phyloP scores from a whole-genome alignment of 1,284 basidiomycete species.

The Takashimella tepidaria region DNA sequence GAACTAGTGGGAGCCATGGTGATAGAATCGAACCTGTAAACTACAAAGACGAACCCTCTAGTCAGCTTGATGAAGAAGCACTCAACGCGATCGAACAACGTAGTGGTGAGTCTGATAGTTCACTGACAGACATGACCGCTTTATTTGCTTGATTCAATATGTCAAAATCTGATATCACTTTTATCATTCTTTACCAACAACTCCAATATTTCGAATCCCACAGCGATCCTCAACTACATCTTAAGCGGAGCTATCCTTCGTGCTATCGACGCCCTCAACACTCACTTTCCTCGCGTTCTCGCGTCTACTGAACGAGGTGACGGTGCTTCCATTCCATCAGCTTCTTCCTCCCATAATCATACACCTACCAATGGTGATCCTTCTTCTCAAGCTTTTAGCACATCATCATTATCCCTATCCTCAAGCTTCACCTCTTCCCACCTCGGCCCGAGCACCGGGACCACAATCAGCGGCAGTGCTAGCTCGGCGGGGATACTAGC shows the following conservation, averaged over 20 bases:
- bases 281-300: conserved; percentile 37
- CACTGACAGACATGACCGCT: not conserved
- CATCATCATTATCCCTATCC: no score
- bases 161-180: no score
- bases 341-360: not conserved
- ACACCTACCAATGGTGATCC: not conserved
- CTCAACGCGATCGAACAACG: conserved; percentile 32
- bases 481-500: no score
- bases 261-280: conserved; percentile 32
- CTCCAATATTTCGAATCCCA: no score
- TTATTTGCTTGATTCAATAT: no score
- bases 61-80: conserved; percentile 15
- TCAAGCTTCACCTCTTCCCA: no score
- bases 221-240: conserved; percentile 39
- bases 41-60: conserved; percentile 6
- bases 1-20: conserved; percentile 5
- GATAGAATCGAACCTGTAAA: conserved; percentile 4
- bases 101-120: conserved; percentile 23
- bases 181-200: no score
- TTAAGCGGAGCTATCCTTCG: conserved; percentile 36
- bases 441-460: no score
- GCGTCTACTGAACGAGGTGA: not conserved
- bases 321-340: not conserved
- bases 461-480: no score
- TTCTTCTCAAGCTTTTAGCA: no score